A percentile compares a stretch with the other conserved stretches of the same genome.
These are phyloP conservation scores for Maudiozyma turicensis DNA, from an alignment of 805 yeast genomes.

Conservation along the genomic window DNA sequence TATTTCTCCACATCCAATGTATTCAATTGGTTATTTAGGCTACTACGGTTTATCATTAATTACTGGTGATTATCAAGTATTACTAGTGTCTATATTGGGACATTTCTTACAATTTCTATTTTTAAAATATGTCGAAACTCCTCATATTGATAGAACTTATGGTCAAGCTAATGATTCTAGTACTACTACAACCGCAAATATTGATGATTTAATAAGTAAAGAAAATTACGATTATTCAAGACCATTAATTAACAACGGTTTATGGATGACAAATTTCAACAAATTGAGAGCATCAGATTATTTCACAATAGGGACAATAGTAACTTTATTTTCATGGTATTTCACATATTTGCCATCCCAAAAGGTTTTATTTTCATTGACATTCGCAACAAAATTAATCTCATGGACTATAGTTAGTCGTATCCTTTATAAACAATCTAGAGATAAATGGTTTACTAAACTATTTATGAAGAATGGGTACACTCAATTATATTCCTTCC, in stretches of 20 bases:
- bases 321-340: constrained; percentile 33
- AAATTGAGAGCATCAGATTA: constrained; percentile 56
- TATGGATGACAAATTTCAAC: constrained; percentile 47
- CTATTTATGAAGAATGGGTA: constrained; percentile 55
- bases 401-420: constrained; percentile 43
- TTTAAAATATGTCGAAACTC: constrained; percentile 67
- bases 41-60: constrained; percentile 77
- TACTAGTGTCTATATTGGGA: constrained; percentile 61
- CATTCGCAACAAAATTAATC: constrained; percentile 39
- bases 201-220: constrained; percentile 30
- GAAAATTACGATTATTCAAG: constrained; percentile 38
- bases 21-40: constrained; percentile 80
- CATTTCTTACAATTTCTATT: constrained; percentile 72
- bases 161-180: constrained; percentile 36
- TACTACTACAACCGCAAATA: constrained; percentile 15
- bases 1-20: constrained; percentile 89
- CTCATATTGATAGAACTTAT: constrained; percentile 76
- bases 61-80: constrained; percentile 61
- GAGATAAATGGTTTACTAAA: constrained; percentile 52
- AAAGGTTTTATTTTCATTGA: constrained; percentile 29
- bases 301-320: constrained; percentile 36
- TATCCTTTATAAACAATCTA: constrained; percentile 50
- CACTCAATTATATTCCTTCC: constrained; percentile 54
- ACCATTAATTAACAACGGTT: constrained; percentile 43
- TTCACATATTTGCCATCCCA: constrained; percentile 21